Evolutionary conservation across 768 basidiomycete species (phyloP).

Genomic region (Mrakia frigida): DNA sequence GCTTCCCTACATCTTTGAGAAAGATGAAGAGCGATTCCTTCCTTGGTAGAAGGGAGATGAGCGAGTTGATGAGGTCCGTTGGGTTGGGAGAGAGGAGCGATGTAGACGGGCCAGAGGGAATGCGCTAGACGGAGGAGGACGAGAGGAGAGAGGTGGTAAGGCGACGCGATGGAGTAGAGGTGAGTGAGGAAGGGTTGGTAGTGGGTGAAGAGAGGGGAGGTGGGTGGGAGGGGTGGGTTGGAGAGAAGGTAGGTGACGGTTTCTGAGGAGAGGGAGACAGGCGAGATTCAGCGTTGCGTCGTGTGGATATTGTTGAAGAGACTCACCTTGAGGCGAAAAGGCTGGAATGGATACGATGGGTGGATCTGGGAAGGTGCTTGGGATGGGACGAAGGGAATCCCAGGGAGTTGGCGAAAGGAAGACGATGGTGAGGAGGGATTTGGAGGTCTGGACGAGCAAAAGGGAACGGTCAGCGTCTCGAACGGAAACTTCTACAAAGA

Average conservation of each 20-base stretch:
- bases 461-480: neutral
- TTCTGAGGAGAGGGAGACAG: neutral
- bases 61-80: slow-evolving; percentile 8
- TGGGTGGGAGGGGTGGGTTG: slow-evolving; percentile 7
- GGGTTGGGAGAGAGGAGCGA: neutral
- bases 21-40: slow-evolving; percentile 20
- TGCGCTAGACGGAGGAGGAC: slow-evolving; percentile 24
- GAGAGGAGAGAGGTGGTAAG: slow-evolving; percentile 21
- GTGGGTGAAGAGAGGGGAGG: slow-evolving; percentile 24
- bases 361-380: slow-evolving; percentile 22
- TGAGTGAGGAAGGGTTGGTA: slow-evolving; percentile 27
- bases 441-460: neutral
- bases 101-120: slow-evolving; percentile 30
- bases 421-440: slow-evolving; percentile 19
- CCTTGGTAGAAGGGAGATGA: neutral
- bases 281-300: neutral
- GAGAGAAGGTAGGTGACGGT: neutral
- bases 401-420: slow-evolving; percentile 24
- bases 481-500: too few species aligned
- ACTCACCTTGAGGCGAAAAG: slow-evolving; percentile 8
- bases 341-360: slow-evolving; percentile 16
- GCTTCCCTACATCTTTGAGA: slow-evolving; percentile 6
- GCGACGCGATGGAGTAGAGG: slow-evolving; percentile 18
- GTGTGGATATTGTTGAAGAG: neutral
- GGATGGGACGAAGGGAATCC: slow-evolving; percentile 25